Percentiles rank a stretch among this genome's conserved stretches.
Evolutionary conservation across 2,329 filamentous ascomycete species (phyloP).

Genomic region (Gaeumannomyces tritici): DNA sequence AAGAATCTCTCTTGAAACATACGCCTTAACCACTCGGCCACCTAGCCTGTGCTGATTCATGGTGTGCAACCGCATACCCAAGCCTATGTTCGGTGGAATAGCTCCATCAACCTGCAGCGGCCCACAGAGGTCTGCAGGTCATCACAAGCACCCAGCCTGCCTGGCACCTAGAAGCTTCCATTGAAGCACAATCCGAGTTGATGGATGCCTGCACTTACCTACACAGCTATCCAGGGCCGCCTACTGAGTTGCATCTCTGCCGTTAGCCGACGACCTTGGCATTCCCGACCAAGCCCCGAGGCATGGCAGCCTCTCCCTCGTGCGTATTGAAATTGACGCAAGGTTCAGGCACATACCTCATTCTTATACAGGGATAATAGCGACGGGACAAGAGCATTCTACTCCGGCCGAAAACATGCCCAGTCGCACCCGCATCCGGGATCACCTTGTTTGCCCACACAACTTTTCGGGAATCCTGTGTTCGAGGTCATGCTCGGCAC

Average conservation of each 20-base stretch:
- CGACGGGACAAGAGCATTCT: not conserved
- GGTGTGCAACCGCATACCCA: not conserved
- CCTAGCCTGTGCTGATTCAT: not conserved
- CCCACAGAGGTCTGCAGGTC: not conserved
- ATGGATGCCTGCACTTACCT: not conserved
- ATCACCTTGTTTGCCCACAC: not conserved
- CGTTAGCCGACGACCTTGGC: not conserved
- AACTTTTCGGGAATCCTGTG: not conserved
- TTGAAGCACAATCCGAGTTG: not conserved
- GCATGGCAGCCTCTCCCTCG: no score
- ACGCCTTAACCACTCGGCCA: not conserved
- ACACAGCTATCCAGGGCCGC: not conserved
- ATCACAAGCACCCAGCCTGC: not conserved
- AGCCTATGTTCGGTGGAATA: not conserved
- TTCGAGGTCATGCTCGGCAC: not conserved
- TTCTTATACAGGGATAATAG: no score
- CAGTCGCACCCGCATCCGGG: not conserved
- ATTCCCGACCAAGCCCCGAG: no score
- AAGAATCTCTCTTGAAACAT: not conserved
- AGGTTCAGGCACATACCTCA: no score
- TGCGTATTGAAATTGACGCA: no score
- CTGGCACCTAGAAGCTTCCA: not conserved
- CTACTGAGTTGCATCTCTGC: no score
- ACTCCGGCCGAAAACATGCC: not conserved
- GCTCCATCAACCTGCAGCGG: not conserved